These are phyloP conservation scores for Aspergillus fructus DNA, from an alignment of 2,329 filamentous ascomycete species.

Conservation along the genomic window DNA sequence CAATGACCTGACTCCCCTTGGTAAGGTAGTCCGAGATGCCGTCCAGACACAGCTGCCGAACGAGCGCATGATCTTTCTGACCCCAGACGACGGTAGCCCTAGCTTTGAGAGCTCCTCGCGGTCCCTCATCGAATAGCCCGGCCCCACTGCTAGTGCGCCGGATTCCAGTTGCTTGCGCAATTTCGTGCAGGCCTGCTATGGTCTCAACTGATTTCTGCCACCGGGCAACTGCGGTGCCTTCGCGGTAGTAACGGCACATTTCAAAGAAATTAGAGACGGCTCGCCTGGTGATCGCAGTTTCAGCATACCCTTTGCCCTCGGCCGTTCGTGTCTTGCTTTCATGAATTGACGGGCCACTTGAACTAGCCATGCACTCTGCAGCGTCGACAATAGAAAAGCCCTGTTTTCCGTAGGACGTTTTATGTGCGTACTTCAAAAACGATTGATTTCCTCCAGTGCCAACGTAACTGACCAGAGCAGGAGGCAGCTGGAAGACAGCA, in stretches of 20 bases:
- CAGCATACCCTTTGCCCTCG: constrained; percentile 38
- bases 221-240: constrained; percentile 43
- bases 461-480: constrained; percentile 43
- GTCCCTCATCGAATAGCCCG: constrained; percentile 46
- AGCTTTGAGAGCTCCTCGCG: constrained; percentile 50
- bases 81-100: constrained; percentile 57
- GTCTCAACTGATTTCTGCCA: constrained; percentile 56
- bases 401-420: constrained; percentile 34
- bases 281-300: constrained; percentile 40
- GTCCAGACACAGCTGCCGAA: constrained; percentile 50
- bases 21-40: constrained; percentile 54
- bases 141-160: constrained; percentile 38
- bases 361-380: constrained; percentile 51
- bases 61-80: constrained; percentile 52
- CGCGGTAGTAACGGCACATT: constrained; percentile 55
- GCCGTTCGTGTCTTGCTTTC: constrained; percentile 42
- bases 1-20: constrained; percentile 50
- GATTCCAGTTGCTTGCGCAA: constrained; percentile 34
- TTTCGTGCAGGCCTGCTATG: constrained; percentile 47
- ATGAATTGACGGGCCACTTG: constrained; percentile 49
- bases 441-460: constrained; percentile 52
- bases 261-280: constrained; percentile 50
- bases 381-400: constrained; percentile 35
- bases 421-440: constrained; percentile 47
- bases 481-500: constrained; percentile 54